Conservation (phyloP, 2,329 filamentous ascomycete species). For the Bipolaris cookei region DNA sequence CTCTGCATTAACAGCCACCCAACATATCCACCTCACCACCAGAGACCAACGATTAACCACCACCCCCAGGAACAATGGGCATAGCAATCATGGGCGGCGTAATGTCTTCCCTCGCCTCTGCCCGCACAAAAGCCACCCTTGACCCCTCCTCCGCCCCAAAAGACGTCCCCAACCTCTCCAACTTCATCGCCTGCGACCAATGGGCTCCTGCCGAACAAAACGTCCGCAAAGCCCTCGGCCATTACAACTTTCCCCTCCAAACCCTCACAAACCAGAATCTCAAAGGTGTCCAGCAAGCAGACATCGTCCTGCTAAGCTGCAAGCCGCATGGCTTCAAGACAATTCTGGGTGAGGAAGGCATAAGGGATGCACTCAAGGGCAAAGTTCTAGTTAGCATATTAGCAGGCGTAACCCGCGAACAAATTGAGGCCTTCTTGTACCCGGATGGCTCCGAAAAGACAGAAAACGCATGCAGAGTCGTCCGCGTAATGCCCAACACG, state of each 20-base stretch:
- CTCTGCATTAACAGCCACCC: too few species aligned
- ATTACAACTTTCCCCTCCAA: slow-evolving; percentile 67
- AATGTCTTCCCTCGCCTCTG: slow-evolving; percentile 68
- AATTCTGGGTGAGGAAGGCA: slow-evolving; percentile 70
- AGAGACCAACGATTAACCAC: not conserved
- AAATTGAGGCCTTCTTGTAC: slow-evolving; percentile 71
- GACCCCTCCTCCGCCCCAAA: slow-evolving; percentile 49
- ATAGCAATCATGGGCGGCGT: slow-evolving; percentile 84
- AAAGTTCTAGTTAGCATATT: slow-evolving; percentile 85
- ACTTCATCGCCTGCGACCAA: slow-evolving; percentile 82
- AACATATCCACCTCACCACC: not conserved
- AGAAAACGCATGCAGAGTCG: slow-evolving; percentile 64
- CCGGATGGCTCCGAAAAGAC: slow-evolving; percentile 54
- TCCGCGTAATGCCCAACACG: slow-evolving; percentile 86
- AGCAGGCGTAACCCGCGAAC: slow-evolving; percentile 73
- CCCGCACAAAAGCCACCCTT: slow-evolving; percentile 45
- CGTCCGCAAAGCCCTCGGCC: slow-evolving; percentile 69
- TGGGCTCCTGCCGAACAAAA: slow-evolving; percentile 71
- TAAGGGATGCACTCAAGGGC: slow-evolving; percentile 73
- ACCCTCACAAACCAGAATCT: slow-evolving; percentile 77
- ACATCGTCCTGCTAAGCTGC: slow-evolving; percentile 79
- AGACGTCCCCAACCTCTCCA: slow-evolving; percentile 61
- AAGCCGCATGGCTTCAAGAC: slow-evolving; percentile 77
- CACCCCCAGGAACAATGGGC: slow-evolving; percentile 74
- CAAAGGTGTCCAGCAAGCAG: slow-evolving; percentile 67